Evolutionary conservation across 1,284 basidiomycete genomes (phyloP), one percentile per base, ranked within the genome.

Genomic region (Trametes hirsuta): DNA sequence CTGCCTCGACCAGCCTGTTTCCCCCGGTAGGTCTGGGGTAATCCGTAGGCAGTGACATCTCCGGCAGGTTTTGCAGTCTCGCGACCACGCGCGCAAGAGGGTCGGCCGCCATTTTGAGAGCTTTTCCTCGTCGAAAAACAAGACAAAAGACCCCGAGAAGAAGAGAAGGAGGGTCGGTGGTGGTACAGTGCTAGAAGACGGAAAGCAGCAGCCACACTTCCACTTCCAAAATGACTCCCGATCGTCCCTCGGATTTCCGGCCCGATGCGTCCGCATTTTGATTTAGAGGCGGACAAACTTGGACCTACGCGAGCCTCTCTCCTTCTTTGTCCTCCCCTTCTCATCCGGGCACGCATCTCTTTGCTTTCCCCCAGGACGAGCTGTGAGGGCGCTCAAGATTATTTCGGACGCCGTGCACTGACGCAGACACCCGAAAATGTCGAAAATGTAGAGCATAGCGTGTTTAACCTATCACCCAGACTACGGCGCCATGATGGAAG

Each of bases 11-110:
- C 47, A 91, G 79, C 70, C 85, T 90, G 73, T 86, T 84, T 12
- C 84, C 77, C 14, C 86, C 88, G 12, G 87, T 78, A 14, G 94
- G 91, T 58, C 96, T 81, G 2, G 97, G 97, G 73, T 98, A 99
- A 76, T 99, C 97, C 0, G 96, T 98, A 1, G 97, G 97, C 18
- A 99, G 81, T 3, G 95, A 94, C 64, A 98, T 91, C 30, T 91
- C 91, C 3, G 96, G 97, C 14, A 97, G 76, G 69, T 85, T 89
- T 76, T 90, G 87, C 14, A 93, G 78, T 66, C 87, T 79, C 30
- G 79, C 72, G 14, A 88, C 70, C 25, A 89, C 86, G 65, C 87
- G 79, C 24, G 77, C 72, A 10, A 90, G 74, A n/a, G 73, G 71
- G 62, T 74, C 70, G 40, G 66, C 66, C 34, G 69, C 68, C 81